Evolutionary conservation across 768 basidiomycete species (phyloP).

Genomic region (Lentinula boryana): DNA sequence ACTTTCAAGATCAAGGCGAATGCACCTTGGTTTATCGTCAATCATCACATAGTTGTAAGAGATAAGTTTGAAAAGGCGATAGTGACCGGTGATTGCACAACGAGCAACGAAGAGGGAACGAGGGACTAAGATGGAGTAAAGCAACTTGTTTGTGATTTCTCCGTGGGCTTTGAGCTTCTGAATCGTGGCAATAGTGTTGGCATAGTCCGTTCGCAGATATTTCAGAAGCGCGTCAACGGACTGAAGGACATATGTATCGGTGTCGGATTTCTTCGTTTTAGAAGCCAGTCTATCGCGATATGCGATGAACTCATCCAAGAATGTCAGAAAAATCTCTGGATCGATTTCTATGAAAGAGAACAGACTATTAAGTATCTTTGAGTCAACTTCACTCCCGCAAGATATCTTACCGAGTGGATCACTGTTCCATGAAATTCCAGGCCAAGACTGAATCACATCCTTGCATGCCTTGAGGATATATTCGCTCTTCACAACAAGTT

Average conservation of each 20-base stretch:
- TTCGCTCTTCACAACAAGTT: conserved; percentile 51
- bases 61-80: conserved; percentile 41
- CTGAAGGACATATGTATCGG: conserved; percentile 36
- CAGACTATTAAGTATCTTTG: not conserved
- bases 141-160: conserved; percentile 52
- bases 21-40: conserved; percentile 29
- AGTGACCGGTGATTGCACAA: conserved; percentile 49
- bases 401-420: conserved; percentile 46
- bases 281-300: conserved; percentile 34
- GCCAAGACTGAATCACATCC: conserved; percentile 51
- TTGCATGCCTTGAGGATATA: conserved; percentile 53
- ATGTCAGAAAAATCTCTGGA: conserved; percentile 51
- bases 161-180: conserved; percentile 41
- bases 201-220: conserved; percentile 45
- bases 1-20: conserved; percentile 43
- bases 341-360: conserved; percentile 32
- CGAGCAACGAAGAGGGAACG: conserved; percentile 42
- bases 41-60: conserved; percentile 29
- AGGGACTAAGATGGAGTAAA: conserved; percentile 53
- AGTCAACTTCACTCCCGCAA: not conserved
- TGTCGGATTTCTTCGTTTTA: conserved; percentile 29
- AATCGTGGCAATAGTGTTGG: conserved; percentile 38
- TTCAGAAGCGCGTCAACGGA: conserved; percentile 45
- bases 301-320: conserved; percentile 37
- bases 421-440: conserved; percentile 56